Evolutionary conservation across 306 rosid species (phyloP).

Genomic region (Quercus wislizeni): DNA sequence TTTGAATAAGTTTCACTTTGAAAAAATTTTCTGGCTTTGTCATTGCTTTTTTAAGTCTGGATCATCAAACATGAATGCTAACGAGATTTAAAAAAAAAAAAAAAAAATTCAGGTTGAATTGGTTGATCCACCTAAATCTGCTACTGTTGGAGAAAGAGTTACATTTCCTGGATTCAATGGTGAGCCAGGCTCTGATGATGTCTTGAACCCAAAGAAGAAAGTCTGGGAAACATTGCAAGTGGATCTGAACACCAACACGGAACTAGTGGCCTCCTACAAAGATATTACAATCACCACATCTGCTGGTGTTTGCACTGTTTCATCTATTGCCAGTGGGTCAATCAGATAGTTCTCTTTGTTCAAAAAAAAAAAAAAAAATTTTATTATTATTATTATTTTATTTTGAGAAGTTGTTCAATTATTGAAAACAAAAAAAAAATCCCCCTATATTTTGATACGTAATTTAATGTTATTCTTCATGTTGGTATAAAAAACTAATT

Average conservation of each 20-base stretch:
- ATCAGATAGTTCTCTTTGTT: slow-evolving; percentile 36
- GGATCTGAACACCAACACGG: slow-evolving; percentile 49
- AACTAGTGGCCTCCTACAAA: slow-evolving; percentile 71
- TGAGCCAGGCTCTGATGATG: slow-evolving; percentile 49
- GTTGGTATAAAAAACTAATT: too few species aligned
- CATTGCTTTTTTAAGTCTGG: neutral
- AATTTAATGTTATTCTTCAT: too few species aligned
- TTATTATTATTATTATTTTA: too few species aligned
- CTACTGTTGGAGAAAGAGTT: slow-evolving; percentile 73
- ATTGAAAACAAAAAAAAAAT: too few species aligned
- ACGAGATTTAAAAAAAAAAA: neutral
- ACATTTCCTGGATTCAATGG: slow-evolving; percentile 66
- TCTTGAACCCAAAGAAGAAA: slow-evolving; percentile 87
- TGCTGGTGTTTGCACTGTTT: slow-evolving; percentile 78
- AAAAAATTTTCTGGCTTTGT: neutral
- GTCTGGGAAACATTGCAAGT: slow-evolving; percentile 94
- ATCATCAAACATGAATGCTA: neutral
- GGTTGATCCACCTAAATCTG: slow-evolving; percentile 77
- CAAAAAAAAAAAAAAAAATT: too few species aligned
- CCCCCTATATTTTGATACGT: too few species aligned
- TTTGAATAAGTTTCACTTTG: neutral
- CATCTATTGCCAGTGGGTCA: slow-evolving; percentile 55
- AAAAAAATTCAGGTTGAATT: slow-evolving; percentile 56
- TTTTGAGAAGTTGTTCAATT: too few species aligned
- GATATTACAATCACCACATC: slow-evolving; percentile 66